Evolutionary conservation across 805 yeast species (phyloP), one percentile per base, ranked within the genome.

Genomic region (Pichia cephalocereana): DNA sequence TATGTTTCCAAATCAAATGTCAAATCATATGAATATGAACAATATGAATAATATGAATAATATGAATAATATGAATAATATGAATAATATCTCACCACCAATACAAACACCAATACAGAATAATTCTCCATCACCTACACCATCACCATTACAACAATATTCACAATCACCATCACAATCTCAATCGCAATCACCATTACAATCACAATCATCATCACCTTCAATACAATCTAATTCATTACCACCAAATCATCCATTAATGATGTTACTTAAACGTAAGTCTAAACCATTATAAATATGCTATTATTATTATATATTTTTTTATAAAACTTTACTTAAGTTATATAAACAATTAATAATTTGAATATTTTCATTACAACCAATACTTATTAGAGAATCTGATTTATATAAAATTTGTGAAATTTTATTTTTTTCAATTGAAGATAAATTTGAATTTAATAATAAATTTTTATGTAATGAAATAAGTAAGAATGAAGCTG

Each of bases 361-460:
- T 57, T 86, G 96, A 30, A 91, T 68, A 50, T 85, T 87, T 62
- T 91, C 99, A 58, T 89, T 95, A 5, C 96, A 79, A 15, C 99
- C 99, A 59, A 81, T 87, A 46, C 81, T 75, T 47, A 91, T 70
- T 46, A 81, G 75, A 44, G 78, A 75, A 63, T 91, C 98, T 0
- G 87, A 74, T 40, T 80, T 83, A 57, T 89, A 87, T 27, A 93
- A 64, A 7, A 79, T 65, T 59, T 71, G 66, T 0, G 96, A 76
- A 11, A 88, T 75, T 41, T 65, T 58, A 59, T 80, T 85, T 61
- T 91, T 93, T 51, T 79, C 79, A 1, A 58, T 54, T 1, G 82
- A 85, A 55, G 77, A 78, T 46, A 78, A 64, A 38, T 86, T 71
- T 51, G 86, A 70, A 49, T 66, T 62, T 6, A 67, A 49, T n/a